Conservation (phyloP, 2,329 filamentous ascomycete genomes). For the Acrocalymma vagum region DNA sequence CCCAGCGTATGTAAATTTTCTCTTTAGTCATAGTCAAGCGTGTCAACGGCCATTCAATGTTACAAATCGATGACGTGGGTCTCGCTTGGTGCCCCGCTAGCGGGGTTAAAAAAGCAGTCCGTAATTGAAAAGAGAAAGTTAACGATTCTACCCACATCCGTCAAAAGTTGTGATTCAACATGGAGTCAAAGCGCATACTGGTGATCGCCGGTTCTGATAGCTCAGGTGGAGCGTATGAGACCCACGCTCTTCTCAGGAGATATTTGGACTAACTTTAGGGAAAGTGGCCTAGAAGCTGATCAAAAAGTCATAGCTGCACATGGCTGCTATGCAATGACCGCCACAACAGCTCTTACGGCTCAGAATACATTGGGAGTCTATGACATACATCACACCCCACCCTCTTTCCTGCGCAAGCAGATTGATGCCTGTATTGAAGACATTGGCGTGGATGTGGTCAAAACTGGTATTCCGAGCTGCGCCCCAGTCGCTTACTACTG, state of each 20-base stretch:
- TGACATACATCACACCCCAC: slow-evolving; percentile 80
- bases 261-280: slow-evolving; percentile 24
- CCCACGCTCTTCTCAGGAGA: slow-evolving; percentile 18
- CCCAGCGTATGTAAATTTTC: too few species aligned
- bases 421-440: slow-evolving; percentile 86
- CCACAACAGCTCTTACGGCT: slow-evolving; percentile 93
- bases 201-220: slow-evolving; percentile 90
- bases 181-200: slow-evolving; percentile 65
- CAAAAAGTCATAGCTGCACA: slow-evolving; percentile 94
- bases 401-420: slow-evolving; percentile 82
- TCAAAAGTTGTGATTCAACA: slow-evolving; percentile 18
- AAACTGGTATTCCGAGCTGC: slow-evolving; percentile 71
- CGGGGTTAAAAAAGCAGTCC: slow-evolving; percentile 25
- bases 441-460: slow-evolving; percentile 87
- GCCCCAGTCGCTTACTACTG: neutral
- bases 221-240: slow-evolving; percentile 82
- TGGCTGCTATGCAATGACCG: slow-evolving; percentile 94
- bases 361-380: slow-evolving; percentile 90
- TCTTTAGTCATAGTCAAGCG: too few species aligned
- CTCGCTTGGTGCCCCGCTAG: slow-evolving; percentile 33
- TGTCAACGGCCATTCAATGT: too few species aligned
- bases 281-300: slow-evolving; percentile 90
- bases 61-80: slow-evolving; percentile 27
- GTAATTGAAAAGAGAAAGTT: neutral
- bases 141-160: slow-evolving; percentile 1